These are phyloP conservation scores for Aureobasidium musti DNA, from an alignment of 2,329 filamentous ascomycete species.

Conservation along the genomic window DNA sequence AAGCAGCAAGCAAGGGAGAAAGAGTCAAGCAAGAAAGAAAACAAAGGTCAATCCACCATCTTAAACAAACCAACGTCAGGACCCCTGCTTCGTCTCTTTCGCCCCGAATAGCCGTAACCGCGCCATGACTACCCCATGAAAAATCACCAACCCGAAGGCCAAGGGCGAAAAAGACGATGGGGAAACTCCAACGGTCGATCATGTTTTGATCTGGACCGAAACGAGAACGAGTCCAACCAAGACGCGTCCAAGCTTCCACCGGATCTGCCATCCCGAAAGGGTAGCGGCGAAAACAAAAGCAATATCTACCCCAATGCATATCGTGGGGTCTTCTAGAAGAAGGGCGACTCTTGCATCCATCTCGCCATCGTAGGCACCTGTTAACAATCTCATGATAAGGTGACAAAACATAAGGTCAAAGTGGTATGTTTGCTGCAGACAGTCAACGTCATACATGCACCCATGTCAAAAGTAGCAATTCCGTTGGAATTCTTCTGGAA, in stretches of 20 bases:
- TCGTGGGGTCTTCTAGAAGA: not conserved
- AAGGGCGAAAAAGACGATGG: not conserved
- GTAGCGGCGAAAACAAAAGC: not conserved
- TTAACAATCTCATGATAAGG: not conserved
- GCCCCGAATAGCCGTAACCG: conserved; percentile 10
- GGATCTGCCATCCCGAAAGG: not conserved
- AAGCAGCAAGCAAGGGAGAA: not conserved
- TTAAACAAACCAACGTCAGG: not conserved
- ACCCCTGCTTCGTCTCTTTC: not conserved
- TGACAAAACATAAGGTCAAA: not conserved
- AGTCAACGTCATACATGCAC: not conserved
- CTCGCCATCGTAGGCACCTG: not conserved
- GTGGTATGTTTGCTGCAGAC: conserved; percentile 1
- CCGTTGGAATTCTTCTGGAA: not conserved
- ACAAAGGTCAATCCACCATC: not conserved
- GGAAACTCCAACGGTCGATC: conserved; percentile 15
- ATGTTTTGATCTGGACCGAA: not conserved
- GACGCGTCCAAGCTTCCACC: conserved; percentile 13
- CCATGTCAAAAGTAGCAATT: not conserved
- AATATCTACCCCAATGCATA: not conserved
- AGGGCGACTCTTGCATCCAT: not conserved
- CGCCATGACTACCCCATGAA: conserved; percentile 12
- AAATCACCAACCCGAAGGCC: not conserved
- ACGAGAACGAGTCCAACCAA: not conserved
- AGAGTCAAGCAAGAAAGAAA: not conserved